These are phyloP conservation scores for Schizopora paradoxa DNA, from an alignment of 1,284 basidiomycete species.

Conservation along the genomic window DNA sequence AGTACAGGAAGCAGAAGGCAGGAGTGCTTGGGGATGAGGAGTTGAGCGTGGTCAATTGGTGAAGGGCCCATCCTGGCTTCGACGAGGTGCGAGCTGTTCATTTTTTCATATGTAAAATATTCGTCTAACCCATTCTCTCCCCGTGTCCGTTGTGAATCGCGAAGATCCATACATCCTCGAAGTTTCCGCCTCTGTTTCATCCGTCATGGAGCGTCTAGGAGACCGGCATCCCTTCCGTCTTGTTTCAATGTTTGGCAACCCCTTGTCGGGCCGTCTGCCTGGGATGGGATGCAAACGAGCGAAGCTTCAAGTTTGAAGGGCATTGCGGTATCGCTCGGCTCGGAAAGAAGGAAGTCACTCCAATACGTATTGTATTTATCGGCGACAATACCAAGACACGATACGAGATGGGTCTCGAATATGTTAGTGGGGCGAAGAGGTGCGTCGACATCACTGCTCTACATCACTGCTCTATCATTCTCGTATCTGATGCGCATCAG, in stretches of 20 bases:
- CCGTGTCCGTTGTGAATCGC: constrained; percentile 96
- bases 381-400: constrained; percentile 99
- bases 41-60: constrained; percentile 98
- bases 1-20: constrained; percentile 62
- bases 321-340: constrained; percentile 88
- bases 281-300: constrained; percentile 97
- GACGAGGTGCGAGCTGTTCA: constrained; percentile 72
- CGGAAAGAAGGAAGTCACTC: constrained; percentile 82
- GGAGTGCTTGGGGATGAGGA: constrained; percentile 61
- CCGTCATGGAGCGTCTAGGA: constrained; percentile 82
- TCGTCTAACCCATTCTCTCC: constrained; percentile 94
- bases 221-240: constrained; percentile 84
- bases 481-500: constrained; percentile 36
- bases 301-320: constrained; percentile 89
- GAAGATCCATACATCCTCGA: constrained; percentile 97
- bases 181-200: constrained; percentile 89
- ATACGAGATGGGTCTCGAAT: constrained; percentile 95
- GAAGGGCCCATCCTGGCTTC: constrained; percentile 93
- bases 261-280: constrained; percentile 94
- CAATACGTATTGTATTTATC: constrained; percentile 97
- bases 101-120: neutral
- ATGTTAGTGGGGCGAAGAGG: constrained; percentile 85
- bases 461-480: constrained; percentile 14
- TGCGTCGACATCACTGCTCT: constrained; percentile 39
- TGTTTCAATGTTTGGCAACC: constrained; percentile 99